Evolutionary conservation across 2,329 filamentous ascomycete genomes (phyloP), one percentile per base, ranked within the genome.

Genomic region (Xylaria sp.): DNA sequence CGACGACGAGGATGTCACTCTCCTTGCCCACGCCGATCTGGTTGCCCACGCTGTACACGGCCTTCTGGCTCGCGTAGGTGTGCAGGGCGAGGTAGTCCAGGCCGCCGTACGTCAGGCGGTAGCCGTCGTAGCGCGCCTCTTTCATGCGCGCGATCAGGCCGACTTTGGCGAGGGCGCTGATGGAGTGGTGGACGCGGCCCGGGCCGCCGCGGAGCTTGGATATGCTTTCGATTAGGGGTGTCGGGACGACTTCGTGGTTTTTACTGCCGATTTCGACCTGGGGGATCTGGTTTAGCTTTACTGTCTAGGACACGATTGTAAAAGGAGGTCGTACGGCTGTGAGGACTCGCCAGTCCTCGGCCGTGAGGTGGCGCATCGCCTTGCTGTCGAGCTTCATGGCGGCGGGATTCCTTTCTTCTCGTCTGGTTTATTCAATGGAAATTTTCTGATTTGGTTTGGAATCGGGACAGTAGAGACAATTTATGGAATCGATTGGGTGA

Each of bases 31-130:
- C 92, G 52, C 95, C 94, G 65, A 99, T 91, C 70, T 95, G 90
- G 74, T 89, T 94, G 56, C 94, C 94, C 3, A 97, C 91, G 67
- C 90, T 95, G 82, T 96, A 97, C 47, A 97, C 83, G 58, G 83
- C 84, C 67, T 89, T 88, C 65, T 86, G 82, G 68, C 90, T 89
- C 59, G 92, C 88, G 73, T 97, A 88, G 0, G 91, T 87, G 76
- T 97, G 92, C 57, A 99, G 82, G 13, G 94, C 91, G n/a, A 99
- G 86, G 75, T 99, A 99, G 78, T 99, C 94, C 52, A 97, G 86
- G 1, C 94, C 94, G 69, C 94, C 94, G 73, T 99, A 99, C 5
- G 93, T 96, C 57, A 99, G 83, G 56, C 95, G 87, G 77, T 99
- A 99, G 63, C 94, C 94, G 71, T 99, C 94, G 76, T 99, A 99